Evolutionary conservation across 306 rosid genomes (phyloP).

Genomic region (Vigna unguiculata): DNA sequence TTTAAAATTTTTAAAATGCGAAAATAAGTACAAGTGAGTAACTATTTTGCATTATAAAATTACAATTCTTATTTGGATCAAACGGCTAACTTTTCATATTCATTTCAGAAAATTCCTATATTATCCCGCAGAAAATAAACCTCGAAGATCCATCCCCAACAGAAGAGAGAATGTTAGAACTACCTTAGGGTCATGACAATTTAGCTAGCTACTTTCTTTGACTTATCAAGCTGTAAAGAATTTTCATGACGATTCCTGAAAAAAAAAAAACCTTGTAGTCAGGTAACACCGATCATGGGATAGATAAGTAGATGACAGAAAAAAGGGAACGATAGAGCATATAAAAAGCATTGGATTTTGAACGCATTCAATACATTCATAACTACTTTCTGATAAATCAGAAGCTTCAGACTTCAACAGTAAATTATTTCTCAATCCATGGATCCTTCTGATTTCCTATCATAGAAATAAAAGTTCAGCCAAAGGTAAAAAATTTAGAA

Average conservation of each 20-base stretch:
- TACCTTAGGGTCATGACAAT: constrained; percentile 46
- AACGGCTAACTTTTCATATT: not conserved
- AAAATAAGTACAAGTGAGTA: not conserved
- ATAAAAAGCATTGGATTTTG: not conserved
- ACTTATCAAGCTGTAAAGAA: constrained; percentile 38
- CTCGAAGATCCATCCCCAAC: not conserved
- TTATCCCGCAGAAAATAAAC: constrained; percentile 29
- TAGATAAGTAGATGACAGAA: constrained; percentile 4
- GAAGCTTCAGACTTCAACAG: not conserved
- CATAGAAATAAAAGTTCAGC: not conserved
- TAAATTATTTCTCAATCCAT: not conserved
- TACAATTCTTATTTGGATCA: not conserved
- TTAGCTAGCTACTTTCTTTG: constrained; percentile 53
- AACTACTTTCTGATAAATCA: not conserved
- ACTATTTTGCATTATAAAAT: not conserved
- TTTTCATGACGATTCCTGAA: constrained; percentile 56
- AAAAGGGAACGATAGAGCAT: constrained; percentile 1
- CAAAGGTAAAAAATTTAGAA: not conserved
- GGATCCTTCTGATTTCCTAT: not conserved
- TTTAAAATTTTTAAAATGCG: not conserved
- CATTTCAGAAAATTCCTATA: constrained; percentile 7
- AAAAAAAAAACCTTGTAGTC: constrained; percentile 19
- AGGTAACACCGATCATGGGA: not conserved
- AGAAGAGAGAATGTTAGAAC: not conserved
- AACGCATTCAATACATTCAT: not conserved